These are phyloP conservation scores for baker's yeast (Saccharomyces cerevisiae) DNA, from an alignment of 805 yeast species.

Conservation along the genomic window DNA sequence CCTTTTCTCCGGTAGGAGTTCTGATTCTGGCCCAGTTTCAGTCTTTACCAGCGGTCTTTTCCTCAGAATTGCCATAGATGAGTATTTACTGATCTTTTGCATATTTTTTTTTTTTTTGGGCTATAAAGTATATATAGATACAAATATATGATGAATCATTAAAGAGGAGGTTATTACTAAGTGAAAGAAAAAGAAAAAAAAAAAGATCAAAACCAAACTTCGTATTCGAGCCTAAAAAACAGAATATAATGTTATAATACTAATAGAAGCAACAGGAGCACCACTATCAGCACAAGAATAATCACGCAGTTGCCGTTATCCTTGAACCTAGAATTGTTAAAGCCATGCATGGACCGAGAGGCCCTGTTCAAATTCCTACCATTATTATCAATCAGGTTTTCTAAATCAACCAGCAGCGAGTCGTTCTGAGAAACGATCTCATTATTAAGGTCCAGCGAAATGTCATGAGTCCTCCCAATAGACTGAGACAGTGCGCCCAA, in stretches of 20 bases:
- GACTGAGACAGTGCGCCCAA: constrained; percentile 36
- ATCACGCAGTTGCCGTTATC: constrained; percentile 45
- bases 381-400: constrained; percentile 37
- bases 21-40: constrained; percentile 1
- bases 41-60: background rate
- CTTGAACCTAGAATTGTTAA: constrained; percentile 31
- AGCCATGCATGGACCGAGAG: constrained; percentile 32
- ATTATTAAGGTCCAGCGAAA: constrained; percentile 39
- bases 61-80: background rate
- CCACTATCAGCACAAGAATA: constrained; percentile 36
- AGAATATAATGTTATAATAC: constrained; percentile 24
- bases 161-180: background rate
- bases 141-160: background rate
- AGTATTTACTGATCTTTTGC: background rate
- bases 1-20: constrained; percentile 3
- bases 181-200: background rate
- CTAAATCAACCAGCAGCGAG: constrained; percentile 40
- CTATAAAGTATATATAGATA: background rate
- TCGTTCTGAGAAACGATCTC: constrained; percentile 44
- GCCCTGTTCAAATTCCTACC: constrained; percentile 37
- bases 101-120: background rate
- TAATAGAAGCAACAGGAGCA: constrained; percentile 38
- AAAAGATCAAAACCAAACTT: background rate
- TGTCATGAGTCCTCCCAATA: constrained; percentile 36
- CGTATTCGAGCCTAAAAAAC: background rate